Base-by-base conservation (phyloP, 2,329 filamentous ascomycete genomes). In the Colletotrichum ledebouriae region DNA sequence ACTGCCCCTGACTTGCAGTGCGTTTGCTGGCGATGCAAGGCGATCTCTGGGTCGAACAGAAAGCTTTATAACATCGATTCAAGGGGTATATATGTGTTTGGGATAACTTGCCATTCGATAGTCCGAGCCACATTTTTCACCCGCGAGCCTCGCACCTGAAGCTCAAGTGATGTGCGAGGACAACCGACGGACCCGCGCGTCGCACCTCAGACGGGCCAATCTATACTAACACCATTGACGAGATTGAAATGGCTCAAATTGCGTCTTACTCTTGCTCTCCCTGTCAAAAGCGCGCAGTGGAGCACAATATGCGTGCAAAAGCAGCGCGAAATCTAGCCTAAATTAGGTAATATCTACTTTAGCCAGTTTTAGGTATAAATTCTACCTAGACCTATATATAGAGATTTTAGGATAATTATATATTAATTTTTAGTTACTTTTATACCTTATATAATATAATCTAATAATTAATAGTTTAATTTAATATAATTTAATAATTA, bases 1-100 rank as follows among this genome's bases (percentile, higher is more conserved):
- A 3, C 56, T 52, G 15, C 3, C n/a, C 17, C 56, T 62, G 58
- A 57, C 50, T 56, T 66, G 58, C 63, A 66, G 58, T 6, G 62
- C 39, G 41, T 62, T 63, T 44, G 52, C 25, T 29, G 13, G 56
- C 34, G 50, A 52, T 34, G 64, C 20, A 15, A 61, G 39, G 50
- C 17, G 13, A 44, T 42, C 22, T 56, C 53, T 49, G 46, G 20
- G 46, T 25, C 25, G 25, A 17, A 17, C 46, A 22, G 47, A 41
- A 42, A 50, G 22, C 37, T 12, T 15, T 17, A 25, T 53, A 7
- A 7, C 13, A 29, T 22, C 33, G 22, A 37, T 55, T 41, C 22
- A 52, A 60, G 37, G 53, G 44, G 17, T 12, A n/a, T 44, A 17
- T 15, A 4, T 25, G 25, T 25, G 25, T 15, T 57, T 15, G 42